Percentiles rank a stretch among this genome's conserved stretches.
phyloP scores from a whole-genome alignment of 2,329 filamentous ascomycete species.

The Pseudocercospora fijiensis region DNA sequence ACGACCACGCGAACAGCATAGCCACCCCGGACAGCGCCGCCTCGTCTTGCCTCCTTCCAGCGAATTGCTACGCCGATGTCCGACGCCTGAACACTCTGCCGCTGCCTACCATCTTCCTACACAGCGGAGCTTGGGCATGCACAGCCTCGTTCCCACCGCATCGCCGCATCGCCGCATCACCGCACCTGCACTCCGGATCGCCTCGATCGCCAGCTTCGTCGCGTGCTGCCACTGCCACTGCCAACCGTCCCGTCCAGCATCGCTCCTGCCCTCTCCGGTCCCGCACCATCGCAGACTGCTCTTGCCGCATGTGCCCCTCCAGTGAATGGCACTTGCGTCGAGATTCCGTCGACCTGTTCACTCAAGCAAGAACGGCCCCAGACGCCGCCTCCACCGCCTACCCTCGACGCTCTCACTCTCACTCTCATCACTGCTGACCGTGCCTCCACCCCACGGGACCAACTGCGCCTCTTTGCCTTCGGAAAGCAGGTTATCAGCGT shows the following conservation, averaged over 20 bases:
- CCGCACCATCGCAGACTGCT: background rate
- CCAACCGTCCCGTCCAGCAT: background rate
- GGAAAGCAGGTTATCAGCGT: slow-evolving; percentile 11
- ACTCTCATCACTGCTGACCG: background rate
- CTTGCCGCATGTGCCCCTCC: background rate
- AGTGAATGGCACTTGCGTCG: background rate
- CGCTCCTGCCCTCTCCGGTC: background rate
- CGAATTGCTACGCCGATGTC: background rate
- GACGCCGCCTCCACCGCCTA: slow-evolving; percentile 6
- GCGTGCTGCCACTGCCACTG: background rate
- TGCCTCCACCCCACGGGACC: slow-evolving; percentile 1
- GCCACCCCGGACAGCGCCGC: background rate
- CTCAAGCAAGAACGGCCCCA: background rate
- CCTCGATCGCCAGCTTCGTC: background rate
- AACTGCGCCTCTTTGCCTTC: slow-evolving; percentile 1
- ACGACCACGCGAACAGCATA: background rate
- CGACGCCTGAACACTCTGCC: background rate
- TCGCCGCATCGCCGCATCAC: background rate
- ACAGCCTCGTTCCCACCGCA: slow-evolving; percentile 3
- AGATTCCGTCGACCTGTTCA: background rate
- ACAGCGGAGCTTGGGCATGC: background rate
- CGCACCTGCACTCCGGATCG: background rate
- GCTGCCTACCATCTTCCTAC: background rate
- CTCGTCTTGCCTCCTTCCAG: background rate
- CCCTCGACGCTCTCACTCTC: background rate